These are phyloP conservation scores for Nidula niveotomentosa DNA, from an alignment of 1,284 basidiomycete genomes.

Conservation along the genomic window DNA sequence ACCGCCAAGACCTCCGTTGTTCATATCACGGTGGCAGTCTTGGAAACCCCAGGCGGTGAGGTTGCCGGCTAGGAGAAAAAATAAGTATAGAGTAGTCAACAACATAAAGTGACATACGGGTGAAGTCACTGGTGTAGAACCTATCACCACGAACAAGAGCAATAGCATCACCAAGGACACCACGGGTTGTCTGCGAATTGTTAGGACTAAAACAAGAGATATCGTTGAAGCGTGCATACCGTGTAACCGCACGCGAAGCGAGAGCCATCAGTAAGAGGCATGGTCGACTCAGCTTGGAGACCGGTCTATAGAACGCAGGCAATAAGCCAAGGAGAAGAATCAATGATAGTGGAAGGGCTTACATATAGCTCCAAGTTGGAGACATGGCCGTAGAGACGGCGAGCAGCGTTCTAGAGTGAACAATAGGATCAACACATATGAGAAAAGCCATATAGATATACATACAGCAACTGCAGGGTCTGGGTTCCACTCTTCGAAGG, in stretches of 20 bases:
- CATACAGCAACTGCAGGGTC: slow-evolving; percentile 42
- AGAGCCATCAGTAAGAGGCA: slow-evolving; percentile 46
- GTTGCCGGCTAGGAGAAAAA: slow-evolving; percentile 29
- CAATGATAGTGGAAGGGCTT: slow-evolving; percentile 10
- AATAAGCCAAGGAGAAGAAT: neutral
- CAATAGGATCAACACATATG: neutral
- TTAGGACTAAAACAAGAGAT: slow-evolving; percentile 19
- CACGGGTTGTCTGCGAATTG: slow-evolving; percentile 29
- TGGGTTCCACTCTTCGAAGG: slow-evolving; percentile 59
- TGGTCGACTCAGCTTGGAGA: slow-evolving; percentile 50
- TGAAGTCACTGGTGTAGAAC: slow-evolving; percentile 53
- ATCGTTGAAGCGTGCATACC: slow-evolving; percentile 22
- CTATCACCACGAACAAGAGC: slow-evolving; percentile 47
- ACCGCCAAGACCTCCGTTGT: slow-evolving; percentile 34
- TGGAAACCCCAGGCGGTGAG: slow-evolving; percentile 51
- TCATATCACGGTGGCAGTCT: slow-evolving; percentile 36
- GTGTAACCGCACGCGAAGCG: slow-evolving; percentile 52
- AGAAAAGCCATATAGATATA: neutral
- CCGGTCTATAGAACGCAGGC: slow-evolving; percentile 35
- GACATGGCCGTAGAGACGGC: slow-evolving; percentile 49
- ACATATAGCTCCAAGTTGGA: slow-evolving; percentile 54
- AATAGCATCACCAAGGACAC: slow-evolving; percentile 53
- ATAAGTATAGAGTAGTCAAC: neutral
- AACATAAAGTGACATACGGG: slow-evolving; percentile 23
- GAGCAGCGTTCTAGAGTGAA: slow-evolving; percentile 34